Conservation (phyloP, 1,284 basidiomycete species). For the Trametes pubescens region DNA sequence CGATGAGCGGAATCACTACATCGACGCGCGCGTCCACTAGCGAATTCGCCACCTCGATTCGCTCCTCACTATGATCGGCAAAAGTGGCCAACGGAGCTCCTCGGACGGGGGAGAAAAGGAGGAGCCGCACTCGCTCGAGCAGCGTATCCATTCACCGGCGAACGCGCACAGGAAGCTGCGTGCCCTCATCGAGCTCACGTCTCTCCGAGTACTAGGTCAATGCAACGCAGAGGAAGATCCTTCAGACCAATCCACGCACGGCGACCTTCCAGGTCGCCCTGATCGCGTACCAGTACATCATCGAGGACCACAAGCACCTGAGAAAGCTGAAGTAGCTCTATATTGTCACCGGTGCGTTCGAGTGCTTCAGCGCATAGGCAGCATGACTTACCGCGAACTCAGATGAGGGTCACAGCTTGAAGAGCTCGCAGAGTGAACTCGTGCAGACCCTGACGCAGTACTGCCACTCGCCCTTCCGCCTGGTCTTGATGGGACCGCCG, state of each 20-base stretch:
- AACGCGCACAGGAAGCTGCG: slow-evolving; percentile 83
- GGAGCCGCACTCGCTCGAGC: slow-evolving; percentile 50
- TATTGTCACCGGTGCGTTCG: slow-evolving; percentile 89
- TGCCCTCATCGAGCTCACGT: slow-evolving; percentile 94
- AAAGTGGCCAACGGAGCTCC: slow-evolving; percentile 72
- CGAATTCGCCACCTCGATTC: slow-evolving; percentile 90
- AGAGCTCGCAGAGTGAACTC: slow-evolving; percentile 97
- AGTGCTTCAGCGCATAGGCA: slow-evolving; percentile 12
- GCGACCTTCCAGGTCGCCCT: slow-evolving; percentile 94
- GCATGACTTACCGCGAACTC: slow-evolving; percentile 26
- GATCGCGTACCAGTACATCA: slow-evolving; percentile 99
- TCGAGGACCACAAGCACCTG: slow-evolving; percentile 93
- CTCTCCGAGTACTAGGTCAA: slow-evolving; percentile 94
- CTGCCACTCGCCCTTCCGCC: slow-evolving; percentile 93
- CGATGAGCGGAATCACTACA: slow-evolving; percentile 91
- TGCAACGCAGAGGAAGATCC: slow-evolving; percentile 77
- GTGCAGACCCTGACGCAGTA: slow-evolving; percentile 92
- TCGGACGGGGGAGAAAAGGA: slow-evolving; percentile 55
- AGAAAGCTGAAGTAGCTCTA: slow-evolving; percentile 97
- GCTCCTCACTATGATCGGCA: slow-evolving; percentile 84
- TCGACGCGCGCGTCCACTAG: slow-evolving; percentile 91
- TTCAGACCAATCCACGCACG: slow-evolving; percentile 79
- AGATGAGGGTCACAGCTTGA: slow-evolving; percentile 99
- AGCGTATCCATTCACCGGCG: slow-evolving; percentile 58
- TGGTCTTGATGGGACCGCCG: slow-evolving; percentile 98